These are phyloP conservation scores for Penicillium atrosanguineum DNA, from an alignment of 495 filamentous ascomycete species.

Conservation along the genomic window DNA sequence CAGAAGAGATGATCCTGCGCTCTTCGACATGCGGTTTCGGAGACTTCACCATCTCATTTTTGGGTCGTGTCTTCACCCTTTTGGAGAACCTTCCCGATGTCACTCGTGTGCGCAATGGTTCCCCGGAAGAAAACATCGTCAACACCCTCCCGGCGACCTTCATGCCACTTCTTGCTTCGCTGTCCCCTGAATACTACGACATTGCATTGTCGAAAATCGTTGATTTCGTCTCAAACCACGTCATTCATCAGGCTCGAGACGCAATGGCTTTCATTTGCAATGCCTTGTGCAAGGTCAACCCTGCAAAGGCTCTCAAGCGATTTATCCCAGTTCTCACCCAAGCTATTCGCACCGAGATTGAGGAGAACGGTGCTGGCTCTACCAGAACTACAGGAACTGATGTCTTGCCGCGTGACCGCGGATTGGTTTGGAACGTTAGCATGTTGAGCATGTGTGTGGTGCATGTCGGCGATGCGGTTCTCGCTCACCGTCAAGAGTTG, in stretches of 20 bases:
- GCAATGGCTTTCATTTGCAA: conserved; percentile 99
- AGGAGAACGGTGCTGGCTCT: conserved; percentile 94
- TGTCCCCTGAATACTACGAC: conserved; percentile 94
- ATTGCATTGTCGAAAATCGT: conserved; percentile 88
- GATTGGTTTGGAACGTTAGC: conserved; percentile 93
- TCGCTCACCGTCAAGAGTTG: conserved; percentile 83
- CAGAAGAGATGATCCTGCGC: conserved; percentile 87
- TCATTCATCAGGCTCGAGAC: conserved; percentile 95
- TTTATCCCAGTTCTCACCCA: conserved; percentile 86
- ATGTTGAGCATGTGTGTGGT: conserved; percentile 98
- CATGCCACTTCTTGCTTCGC: conserved; percentile 81
- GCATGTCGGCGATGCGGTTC: conserved; percentile 84
- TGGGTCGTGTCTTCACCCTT: conserved; percentile 92
- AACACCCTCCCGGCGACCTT: conserved; percentile 93
- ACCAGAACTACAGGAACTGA: conserved; percentile 91
- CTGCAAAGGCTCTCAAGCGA: conserved; percentile 83
- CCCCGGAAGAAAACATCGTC: conserved; percentile 94
- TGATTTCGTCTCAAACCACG: conserved; percentile 89
- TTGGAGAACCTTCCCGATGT: conserved; percentile 94
- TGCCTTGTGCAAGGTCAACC: conserved; percentile 88
- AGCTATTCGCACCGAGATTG: conserved; percentile 93
- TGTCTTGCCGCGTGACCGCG: conserved; percentile 87
- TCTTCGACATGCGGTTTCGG: conserved; percentile 93
- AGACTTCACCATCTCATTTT: conserved; percentile 84
- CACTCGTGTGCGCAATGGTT: conserved; percentile 78